These are phyloP conservation scores for Aspergillaceae sp. DNA, from an alignment of 2,329 filamentous ascomycete genomes.

Conservation along the genomic window DNA sequence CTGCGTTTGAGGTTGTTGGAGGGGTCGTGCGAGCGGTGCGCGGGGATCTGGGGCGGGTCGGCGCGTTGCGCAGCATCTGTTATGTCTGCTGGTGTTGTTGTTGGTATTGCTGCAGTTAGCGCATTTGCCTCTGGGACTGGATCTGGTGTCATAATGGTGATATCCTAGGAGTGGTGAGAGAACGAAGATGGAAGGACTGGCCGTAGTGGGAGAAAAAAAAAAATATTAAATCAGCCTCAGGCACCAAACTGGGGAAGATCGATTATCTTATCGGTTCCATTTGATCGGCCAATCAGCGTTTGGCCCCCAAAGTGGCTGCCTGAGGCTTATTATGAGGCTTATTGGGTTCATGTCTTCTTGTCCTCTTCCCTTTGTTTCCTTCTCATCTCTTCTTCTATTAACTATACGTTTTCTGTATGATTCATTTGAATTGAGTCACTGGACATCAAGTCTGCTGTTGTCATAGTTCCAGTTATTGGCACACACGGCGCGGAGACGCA, in stretches of 20 bases:
- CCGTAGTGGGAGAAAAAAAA: conserved; percentile 8
- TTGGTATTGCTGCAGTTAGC: background rate
- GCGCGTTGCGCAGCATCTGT: conserved; percentile 36
- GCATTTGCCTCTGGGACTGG: background rate
- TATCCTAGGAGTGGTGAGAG: background rate
- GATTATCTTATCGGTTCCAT: background rate
- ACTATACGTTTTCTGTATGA: background rate
- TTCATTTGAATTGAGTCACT: background rate
- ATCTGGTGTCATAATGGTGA: background rate
- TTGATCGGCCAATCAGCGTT: conserved; percentile 13
- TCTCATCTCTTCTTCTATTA: conserved; percentile 5
- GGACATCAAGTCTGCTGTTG: too few species aligned
- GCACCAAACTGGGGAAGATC: background rate
- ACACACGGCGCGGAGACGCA: too few species aligned
- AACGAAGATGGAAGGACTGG: conserved; percentile 1
- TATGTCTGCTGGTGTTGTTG: conserved; percentile 13
- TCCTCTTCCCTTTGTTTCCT: conserved; percentile 1
- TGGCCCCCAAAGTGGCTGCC: conserved; percentile 20
- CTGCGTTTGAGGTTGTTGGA: conserved; percentile 71
- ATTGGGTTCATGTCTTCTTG: too few species aligned
- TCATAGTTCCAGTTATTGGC: too few species aligned
- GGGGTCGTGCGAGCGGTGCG: conserved; percentile 61
- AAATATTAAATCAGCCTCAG: conserved; percentile 1
- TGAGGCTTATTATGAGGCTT: conserved; percentile 8
- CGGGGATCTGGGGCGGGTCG: conserved; percentile 38